Evolutionary conservation across 768 basidiomycete genomes (phyloP), one percentile per base, ranked within the genome.

Genomic region (Dioszegia crocea): DNA sequence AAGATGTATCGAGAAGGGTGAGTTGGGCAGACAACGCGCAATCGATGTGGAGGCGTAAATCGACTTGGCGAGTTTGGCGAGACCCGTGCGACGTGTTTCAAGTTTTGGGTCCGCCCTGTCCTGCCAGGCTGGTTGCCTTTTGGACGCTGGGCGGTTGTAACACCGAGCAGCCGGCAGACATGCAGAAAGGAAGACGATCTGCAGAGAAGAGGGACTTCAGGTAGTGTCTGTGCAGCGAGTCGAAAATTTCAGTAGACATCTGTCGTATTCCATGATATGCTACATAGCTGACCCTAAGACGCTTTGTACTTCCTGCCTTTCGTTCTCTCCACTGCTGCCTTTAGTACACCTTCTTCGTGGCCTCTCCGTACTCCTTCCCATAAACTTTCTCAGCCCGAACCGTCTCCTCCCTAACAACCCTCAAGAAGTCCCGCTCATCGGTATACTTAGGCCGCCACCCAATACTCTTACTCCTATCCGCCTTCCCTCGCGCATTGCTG

Each of bases 381-480:
- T 62, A 69, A 17, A 50, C 40, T 55, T 65, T 64, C 45, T 62
- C 63, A 24, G 62, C 30, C 48, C 67, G 53, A 2, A 63, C 61
- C 10, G 51, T 44, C 58, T 69, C 67, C 24, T 53, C 55, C 51
- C 56, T 60, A 16, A 69, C 49, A 29, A 61, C 41, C 49, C 54
- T 39, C 21, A 59, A 53, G 24, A 73, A 57, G 31, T 66, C 64
- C 50, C 63, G 40, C 41, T 55, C 36, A 19, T 66, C 69, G 12
- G 58, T 60, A 36, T 57, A 67, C 45, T 67, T 69, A 17, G 75
- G 73, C 47, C 57, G 69, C 75, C 75, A 76, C 4, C 75, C 75
- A 29, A 76, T 73, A 23, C 61, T 66, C 59, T 73, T 68, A 23
- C 64, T 67, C 43, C 67, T 52, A 53, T 71, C 70, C 8, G 67